Percentiles rank a stretch among this genome's conserved stretches.
phyloP scores from a whole-genome alignment of 2,329 filamentous ascomycete genomes.

The Drechslerella dactyloides region DNA sequence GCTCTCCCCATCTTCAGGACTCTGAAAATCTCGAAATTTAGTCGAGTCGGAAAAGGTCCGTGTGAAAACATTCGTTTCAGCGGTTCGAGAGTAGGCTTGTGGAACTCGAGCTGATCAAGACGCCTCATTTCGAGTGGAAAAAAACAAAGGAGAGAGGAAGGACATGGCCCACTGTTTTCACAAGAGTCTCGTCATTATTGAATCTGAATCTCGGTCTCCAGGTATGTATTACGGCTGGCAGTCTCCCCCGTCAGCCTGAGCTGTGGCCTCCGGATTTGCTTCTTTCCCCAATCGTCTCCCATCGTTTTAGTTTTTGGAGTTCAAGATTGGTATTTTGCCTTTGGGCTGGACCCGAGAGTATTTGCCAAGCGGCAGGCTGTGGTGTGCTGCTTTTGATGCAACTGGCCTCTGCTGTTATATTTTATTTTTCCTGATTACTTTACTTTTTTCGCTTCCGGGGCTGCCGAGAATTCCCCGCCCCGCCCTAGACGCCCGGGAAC shows the following conservation, averaged over 20 bases:
- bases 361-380: slow-evolving; percentile 24
- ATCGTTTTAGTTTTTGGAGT: slow-evolving; percentile 9
- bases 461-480: neutral
- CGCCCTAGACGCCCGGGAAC: neutral
- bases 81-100: slow-evolving; percentile 14
- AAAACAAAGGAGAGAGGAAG: slow-evolving; percentile 6
- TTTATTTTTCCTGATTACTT: neutral
- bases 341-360: slow-evolving; percentile 19
- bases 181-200: slow-evolving; percentile 36
- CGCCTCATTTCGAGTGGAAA: slow-evolving; percentile 23
- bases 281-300: neutral
- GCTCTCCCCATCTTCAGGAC: slow-evolving; percentile 12
- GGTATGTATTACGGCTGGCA: slow-evolving; percentile 3
- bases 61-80: slow-evolving; percentile 24
- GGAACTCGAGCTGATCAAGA: slow-evolving; percentile 17
- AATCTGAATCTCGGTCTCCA: slow-evolving; percentile 36
- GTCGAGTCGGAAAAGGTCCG: slow-evolving; percentile 17
- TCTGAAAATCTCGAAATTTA: slow-evolving; percentile 1
- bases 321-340: slow-evolving; percentile 14
- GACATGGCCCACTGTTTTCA: slow-evolving; percentile 22
- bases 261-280: slow-evolving; percentile 32
- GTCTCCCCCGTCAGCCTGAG: slow-evolving; percentile 45
- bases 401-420: slow-evolving; percentile 22
- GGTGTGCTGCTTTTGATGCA: slow-evolving; percentile 26
- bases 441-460: slow-evolving; percentile 15